Conservation (phyloP, 1,139 yeast species). For the Diutina ranongensis region DNA sequence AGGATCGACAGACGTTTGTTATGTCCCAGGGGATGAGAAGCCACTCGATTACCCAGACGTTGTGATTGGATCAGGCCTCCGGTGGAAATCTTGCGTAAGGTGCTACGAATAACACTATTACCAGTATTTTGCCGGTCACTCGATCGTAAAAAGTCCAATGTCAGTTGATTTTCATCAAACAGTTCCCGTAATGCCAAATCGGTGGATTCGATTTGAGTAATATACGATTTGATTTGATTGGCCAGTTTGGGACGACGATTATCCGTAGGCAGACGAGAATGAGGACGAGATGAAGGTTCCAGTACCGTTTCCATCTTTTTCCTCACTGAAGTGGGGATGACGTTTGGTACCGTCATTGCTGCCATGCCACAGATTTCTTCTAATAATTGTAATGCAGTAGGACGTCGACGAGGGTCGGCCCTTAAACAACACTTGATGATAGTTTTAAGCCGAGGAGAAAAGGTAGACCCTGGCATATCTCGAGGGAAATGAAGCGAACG, state of each 20-base stretch:
- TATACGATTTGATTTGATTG: constrained; percentile 23
- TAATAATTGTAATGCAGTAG: constrained; percentile 59
- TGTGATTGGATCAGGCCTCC: constrained; percentile 18
- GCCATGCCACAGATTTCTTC: constrained; percentile 58
- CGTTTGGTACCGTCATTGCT: constrained; percentile 37
- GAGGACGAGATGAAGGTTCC: background rate
- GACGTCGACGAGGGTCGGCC: constrained; percentile 61
- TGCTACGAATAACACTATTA: constrained; percentile 29
- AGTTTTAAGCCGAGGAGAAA: constrained; percentile 38
- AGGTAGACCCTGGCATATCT: constrained; percentile 18
- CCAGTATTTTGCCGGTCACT: constrained; percentile 34
- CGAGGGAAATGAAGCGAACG: constrained; percentile 22
- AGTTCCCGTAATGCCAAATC: constrained; percentile 10
- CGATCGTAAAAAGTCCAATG: constrained; percentile 47
- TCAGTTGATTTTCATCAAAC: constrained; percentile 14
- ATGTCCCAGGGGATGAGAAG: background rate
- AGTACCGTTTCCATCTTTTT: constrained; percentile 6
- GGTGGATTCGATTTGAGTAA: constrained; percentile 23
- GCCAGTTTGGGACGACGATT: constrained; percentile 9
- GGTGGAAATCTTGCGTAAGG: constrained; percentile 29
- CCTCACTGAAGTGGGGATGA: constrained; percentile 24
- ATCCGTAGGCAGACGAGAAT: background rate
- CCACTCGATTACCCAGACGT: constrained; percentile 10
- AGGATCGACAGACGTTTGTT: constrained; percentile 30
- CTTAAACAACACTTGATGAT: constrained; percentile 52